phyloP scores from a whole-genome alignment of 306 rosid species.

The Vicia sativa region DNA sequence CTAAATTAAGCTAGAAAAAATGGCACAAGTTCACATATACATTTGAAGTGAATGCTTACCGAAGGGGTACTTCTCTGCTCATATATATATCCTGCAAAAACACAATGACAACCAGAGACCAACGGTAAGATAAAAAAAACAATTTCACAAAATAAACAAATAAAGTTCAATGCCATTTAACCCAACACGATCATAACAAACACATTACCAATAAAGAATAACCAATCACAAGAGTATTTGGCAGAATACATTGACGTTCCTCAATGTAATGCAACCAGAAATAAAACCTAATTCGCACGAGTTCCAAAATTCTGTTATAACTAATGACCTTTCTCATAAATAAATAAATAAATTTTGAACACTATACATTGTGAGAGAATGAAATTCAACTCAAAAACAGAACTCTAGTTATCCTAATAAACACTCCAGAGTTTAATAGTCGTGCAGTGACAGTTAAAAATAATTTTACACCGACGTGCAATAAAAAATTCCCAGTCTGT shows the following conservation, averaged over 20 bases:
- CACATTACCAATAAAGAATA: neutral
- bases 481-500: too few relatives aligned
- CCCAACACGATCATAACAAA: neutral
- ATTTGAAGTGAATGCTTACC: slow-evolving; percentile 54
- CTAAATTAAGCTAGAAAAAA: slow-evolving; percentile 19
- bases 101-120: slow-evolving; percentile 9
- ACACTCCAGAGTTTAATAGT: neutral
- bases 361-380: neutral
- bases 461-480: too few relatives aligned
- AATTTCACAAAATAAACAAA: neutral
- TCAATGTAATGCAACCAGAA: neutral
- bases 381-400: neutral
- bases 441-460: too few relatives aligned
- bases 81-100: slow-evolving; percentile 68
- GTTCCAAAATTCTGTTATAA: neutral
- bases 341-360: neutral
- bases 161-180: neutral
- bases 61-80: slow-evolving; percentile 67
- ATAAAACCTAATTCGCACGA: neutral
- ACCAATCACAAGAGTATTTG: neutral
- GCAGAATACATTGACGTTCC: neutral
- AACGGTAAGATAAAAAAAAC: neutral
- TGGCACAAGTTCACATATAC: slow-evolving; percentile 24
- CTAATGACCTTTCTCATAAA: neutral
- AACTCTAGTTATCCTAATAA: slow-evolving; percentile 10